Base-by-base conservation (phyloP, 345 rosid species). In the Syzygium aqueum region DNA sequence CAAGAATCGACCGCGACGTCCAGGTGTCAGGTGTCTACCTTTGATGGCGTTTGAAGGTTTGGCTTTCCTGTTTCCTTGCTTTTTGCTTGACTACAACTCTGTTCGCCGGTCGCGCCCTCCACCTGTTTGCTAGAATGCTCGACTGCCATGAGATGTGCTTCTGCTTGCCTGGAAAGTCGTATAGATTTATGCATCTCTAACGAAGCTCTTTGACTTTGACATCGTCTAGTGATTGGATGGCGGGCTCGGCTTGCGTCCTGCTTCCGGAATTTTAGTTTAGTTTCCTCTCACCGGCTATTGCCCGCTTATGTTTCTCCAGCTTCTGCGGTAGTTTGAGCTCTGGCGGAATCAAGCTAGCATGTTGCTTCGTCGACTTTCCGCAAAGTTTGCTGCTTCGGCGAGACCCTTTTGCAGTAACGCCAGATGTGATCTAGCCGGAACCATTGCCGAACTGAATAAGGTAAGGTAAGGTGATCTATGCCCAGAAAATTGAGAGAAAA, bases 361-460 rank as follows among this genome's bases (percentile, higher is more conserved):
- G 94, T 88, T 92, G 89, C 94, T 93, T 89, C 94, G 92, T 49
- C 92, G 93, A 61, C 84, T 88, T 49, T 84, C 90, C n/a, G n/a
- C 12, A 3, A 65, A 88, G 73, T 33, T 91, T 77, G 88, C 93
- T 86, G 89, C 78, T 27, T 61, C 89, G 11, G 92, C 91, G 87
- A 92, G 93, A 89, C 88, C 86, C 25, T 92, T 91, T 83, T 85
- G 92, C 87, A 86, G 91, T 84, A 87, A 86, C 87, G 80, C 86
- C 37, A 54, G 86, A 77, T 37, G 61, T 87, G 93, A 87, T 86
- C 80, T 92, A 67, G 84, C 61, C 52, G 87, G 87, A 61, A 73
- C 85, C 87, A 89, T 93, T 85, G 82, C 91, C 25, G 94, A 95
- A 87, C 88, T 95, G 49, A 94, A 95, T 89, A 92, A 93, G 96